Base-by-base conservation (phyloP, 2,329 filamentous ascomycete genomes). In the Ophiostoma angusticollis region DNA sequence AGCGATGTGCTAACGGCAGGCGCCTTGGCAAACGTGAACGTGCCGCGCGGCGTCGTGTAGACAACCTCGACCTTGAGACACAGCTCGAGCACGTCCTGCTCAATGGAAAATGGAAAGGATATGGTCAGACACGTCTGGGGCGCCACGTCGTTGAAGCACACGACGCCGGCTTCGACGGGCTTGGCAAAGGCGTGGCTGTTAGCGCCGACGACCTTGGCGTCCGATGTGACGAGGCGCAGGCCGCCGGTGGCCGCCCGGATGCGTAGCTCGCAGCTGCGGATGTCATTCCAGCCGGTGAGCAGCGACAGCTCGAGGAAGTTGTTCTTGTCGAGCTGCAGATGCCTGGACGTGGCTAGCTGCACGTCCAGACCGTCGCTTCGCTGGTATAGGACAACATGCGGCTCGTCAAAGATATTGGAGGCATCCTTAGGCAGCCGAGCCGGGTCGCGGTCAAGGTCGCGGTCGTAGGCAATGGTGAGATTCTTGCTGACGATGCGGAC, bases 71-170 rank as follows among this genome's bases (percentile, higher is more conserved):
- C 60, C 45, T 78, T 80, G 40, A 89, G 67, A 1, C 76, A 71
- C 1, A 95, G 72, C 25, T 77, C 78, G 3, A 69, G 68, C 1
- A 84, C 68, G 31, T 84, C 77, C 42, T 82, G 78, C 54, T 95
- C 87, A 9, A 89, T 68, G 1, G 81, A 87, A 50, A 93, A 98
- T 0, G 87, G 89, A 33, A 87, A 71, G 6, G 67, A 65, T 17
- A 95, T 63, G 17, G 65, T 74, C 16, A 80, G 58, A 0, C 52
- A 59, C 0, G 64, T 62, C 3, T 65, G 50, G 0, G 63, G 47
- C 0, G 57, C 47, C 31, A 84, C 57, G 1, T 60, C 45, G 1
- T 61, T 60, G 37, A 79, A 68, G 29, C 52, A 55, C 40, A 79
- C 67, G 5, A 69, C 47, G 0, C 74, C 72, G 3, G 66, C 61